Percentiles rank a stretch among this genome's conserved stretches.
Conservation (phyloP, 495 filamentous ascomycete genomes). For the Neurospora hispaniola region DNA sequence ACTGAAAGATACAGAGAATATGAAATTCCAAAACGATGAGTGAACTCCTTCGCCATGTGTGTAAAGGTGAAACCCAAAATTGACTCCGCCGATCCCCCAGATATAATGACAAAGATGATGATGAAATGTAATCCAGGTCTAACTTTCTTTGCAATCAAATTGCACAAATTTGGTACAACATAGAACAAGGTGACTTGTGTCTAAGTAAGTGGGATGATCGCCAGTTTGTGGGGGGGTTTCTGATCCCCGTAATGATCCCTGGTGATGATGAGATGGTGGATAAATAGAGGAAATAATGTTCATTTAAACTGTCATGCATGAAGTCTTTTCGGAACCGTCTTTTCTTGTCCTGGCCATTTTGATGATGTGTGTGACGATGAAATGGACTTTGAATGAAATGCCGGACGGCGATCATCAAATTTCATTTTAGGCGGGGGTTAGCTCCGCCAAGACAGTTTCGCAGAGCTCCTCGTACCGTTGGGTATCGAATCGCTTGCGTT, state of each 20-base stretch:
- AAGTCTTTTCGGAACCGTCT: no score
- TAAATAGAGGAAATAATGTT: not conserved
- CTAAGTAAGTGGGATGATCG: not conserved
- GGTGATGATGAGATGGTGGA: not conserved
- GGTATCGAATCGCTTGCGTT: slow-evolving; percentile 38
- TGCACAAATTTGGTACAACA: not conserved
- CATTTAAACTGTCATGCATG: not conserved
- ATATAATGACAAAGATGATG: not conserved
- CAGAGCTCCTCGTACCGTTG: slow-evolving; percentile 38
- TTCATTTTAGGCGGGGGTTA: slow-evolving; percentile 8
- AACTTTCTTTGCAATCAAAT: not conserved
- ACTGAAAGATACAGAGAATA: not conserved
- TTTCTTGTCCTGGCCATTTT: not conserved
- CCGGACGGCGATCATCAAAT: not conserved
- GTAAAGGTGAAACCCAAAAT: not conserved
- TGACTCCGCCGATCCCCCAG: not conserved
- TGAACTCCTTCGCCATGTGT: not conserved
- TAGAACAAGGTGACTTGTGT: not conserved
- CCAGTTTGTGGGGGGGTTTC: not conserved
- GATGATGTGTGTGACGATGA: not conserved
- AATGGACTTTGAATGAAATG: not conserved
- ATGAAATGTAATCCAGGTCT: not conserved
- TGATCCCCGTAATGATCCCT: not conserved
- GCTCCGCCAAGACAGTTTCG: slow-evolving; percentile 34
- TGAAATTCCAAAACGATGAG: not conserved